phyloP scores from a whole-genome alignment of 768 basidiomycete genomes.

The Tulasnella sp. region DNA sequence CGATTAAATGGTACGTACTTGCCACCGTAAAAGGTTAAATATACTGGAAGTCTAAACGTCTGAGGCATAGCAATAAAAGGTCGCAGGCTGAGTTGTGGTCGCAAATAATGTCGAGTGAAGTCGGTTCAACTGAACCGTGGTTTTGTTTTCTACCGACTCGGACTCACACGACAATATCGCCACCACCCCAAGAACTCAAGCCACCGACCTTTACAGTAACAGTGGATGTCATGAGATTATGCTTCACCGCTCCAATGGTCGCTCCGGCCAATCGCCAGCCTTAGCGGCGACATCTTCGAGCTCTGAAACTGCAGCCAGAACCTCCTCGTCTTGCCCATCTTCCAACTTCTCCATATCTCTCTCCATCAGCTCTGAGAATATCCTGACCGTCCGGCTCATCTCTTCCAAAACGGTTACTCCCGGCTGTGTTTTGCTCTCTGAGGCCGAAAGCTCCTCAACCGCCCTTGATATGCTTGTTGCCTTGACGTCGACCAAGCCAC shows the following conservation, averaged over 20 bases:
- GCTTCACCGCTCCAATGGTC: neutral
- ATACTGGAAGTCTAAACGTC: neutral
- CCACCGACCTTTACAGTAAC: neutral
- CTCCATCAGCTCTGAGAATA: conserved; percentile 10
- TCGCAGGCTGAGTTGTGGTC: neutral
- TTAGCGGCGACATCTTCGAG: neutral
- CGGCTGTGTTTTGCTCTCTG: neutral
- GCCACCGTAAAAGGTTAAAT: neutral
- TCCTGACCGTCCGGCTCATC: neutral
- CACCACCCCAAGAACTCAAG: neutral
- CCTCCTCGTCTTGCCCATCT: conserved; percentile 3
- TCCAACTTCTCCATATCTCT: neutral
- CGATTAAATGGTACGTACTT: neutral
- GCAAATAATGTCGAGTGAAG: neutral
- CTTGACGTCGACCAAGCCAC: conserved; percentile 73
- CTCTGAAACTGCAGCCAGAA: neutral
- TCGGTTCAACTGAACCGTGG: neutral
- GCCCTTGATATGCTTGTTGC: conserved; percentile 39
- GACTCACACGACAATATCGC: neutral
- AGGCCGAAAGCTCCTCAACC: neutral
- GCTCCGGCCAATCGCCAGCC: conserved; percentile 1
- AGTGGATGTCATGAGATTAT: neutral
- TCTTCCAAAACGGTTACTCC: neutral
- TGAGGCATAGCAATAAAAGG: neutral
- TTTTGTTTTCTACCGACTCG: neutral